These are phyloP conservation scores for Eleusine coracana DNA, from an alignment of 176 grass and related monocot genomes.

Conservation along the genomic window DNA sequence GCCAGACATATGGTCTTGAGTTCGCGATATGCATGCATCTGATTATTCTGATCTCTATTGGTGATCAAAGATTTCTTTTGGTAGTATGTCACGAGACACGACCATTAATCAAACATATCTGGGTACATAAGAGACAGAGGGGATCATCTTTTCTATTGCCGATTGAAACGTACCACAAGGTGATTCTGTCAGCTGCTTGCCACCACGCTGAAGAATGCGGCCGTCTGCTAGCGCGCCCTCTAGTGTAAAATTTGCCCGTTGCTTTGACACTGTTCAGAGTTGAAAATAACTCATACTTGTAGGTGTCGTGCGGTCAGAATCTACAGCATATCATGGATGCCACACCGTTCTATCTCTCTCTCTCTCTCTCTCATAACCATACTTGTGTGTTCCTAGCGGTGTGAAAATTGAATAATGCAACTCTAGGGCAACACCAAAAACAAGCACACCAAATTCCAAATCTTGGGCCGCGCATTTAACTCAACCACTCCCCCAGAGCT, in stretches of 20 bases:
- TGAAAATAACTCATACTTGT: conserved; percentile 33
- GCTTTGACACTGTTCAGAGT: conserved; percentile 26
- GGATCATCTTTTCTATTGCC: conserved; percentile 49
- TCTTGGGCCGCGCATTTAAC: conserved; percentile 64
- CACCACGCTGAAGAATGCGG: neutral
- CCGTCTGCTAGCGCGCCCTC: neutral
- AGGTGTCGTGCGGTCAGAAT: conserved; percentile 26
- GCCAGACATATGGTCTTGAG: neutral
- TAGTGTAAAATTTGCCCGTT: conserved; percentile 6
- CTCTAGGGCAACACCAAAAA: conserved; percentile 34
- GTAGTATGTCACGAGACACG: conserved; percentile 27
- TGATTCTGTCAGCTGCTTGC: conserved; percentile 23
- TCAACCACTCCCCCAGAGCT: conserved; percentile 50
- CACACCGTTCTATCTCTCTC: neutral
- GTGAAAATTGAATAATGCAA: conserved; percentile 42
- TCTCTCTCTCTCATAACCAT: neutral
- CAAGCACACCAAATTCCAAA: conserved; percentile 50
- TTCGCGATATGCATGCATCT: neutral
- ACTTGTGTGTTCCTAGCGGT: neutral
- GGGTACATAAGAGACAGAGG: conserved; percentile 13
- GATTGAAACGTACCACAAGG: neutral
- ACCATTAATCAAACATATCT: conserved; percentile 46
- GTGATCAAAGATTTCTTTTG: conserved; percentile 8
- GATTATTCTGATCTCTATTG: neutral
- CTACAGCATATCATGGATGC: conserved; percentile 21